phyloP scores from a whole-genome alignment of 768 basidiomycete genomes.

The Rhizopogon rudus region DNA sequence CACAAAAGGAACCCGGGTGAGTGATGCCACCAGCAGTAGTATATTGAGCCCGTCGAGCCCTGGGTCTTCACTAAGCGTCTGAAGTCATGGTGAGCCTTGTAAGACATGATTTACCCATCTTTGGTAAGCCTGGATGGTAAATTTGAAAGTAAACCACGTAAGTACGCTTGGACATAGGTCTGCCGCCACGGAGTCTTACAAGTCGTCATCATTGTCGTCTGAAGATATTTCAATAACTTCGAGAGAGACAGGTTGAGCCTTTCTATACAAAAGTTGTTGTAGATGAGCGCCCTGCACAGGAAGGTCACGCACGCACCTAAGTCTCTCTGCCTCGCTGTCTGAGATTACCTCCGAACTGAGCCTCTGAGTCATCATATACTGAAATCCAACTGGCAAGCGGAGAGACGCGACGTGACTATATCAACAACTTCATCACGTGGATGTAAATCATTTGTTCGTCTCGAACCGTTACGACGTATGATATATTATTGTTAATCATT shows the following conservation, averaged over 20 bases:
- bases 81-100: neutral
- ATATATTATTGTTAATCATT: neutral
- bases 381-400: neutral
- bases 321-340: slow-evolving; percentile 47
- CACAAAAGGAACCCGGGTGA: neutral
- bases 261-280: neutral
- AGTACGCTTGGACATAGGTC: slow-evolving; percentile 9
- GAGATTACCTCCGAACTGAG: slow-evolving; percentile 31
- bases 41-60: neutral
- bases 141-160: slow-evolving; percentile 5
- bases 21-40: no score
- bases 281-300: neutral
- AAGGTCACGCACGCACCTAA: slow-evolving; percentile 19
- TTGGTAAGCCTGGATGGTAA: neutral
- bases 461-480: no score
- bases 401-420: neutral
- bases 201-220: slow-evolving; percentile 32
- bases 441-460: neutral
- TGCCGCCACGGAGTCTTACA: slow-evolving; percentile 18
- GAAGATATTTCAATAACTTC: slow-evolving; percentile 56
- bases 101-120: neutral
- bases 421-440: neutral
- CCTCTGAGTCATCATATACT: neutral
- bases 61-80: neutral
- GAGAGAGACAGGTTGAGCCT: slow-evolving; percentile 5